Base-by-base conservation (phyloP, 192 early-diverging fungal genomes). In the Linnemannia hyalina region DNA sequence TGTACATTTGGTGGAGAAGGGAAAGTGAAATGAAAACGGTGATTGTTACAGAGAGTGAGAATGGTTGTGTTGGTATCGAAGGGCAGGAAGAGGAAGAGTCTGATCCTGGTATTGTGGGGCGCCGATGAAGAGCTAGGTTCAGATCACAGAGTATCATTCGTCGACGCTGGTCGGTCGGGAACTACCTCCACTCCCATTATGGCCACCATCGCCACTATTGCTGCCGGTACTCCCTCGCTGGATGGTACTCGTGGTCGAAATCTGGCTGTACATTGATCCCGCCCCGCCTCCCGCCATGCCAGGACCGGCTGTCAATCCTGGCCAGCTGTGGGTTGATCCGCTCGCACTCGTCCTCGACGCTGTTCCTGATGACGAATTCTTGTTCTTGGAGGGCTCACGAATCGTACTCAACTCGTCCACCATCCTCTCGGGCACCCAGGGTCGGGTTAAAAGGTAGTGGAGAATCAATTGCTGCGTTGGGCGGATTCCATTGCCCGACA, bases 361-460 rank as follows among this genome's bases (percentile, higher is more conserved):
- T 3, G 75, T 47, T 15, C 57, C 36, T 1, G 78, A 73, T 16
- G 68, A 55, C 38, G 29, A 41, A 65, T 77, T 80, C 80, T 87
- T 90, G 13, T 91, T 79, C 77, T 89, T 89, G 23, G 90, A 76
- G n/a, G 95, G 93, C 77, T 96, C 95, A 6, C 95, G 86, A 35
- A 88, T 74, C 36, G 88, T 77, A 68, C 93, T 95, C 42, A 96
- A 74, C 77, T 95, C 94, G 77, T 96, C 95, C 23, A 96, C 91
- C 77, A 93, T 94, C 60, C 93, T 93, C 85, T 96, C 94, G 18
- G 90, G 91, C 8, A 93, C 90, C 94, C 94, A 95, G 0, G 91
- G 88, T n/a, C 95, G 86, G 29, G 92, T 93, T 65, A 96, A 82
- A 9, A 96, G 80, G 88, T 95, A 96, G 44, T 96, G 95, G 3